phyloP scores from a whole-genome alignment of 1,139 yeast species.

The Lodderomyces margitis region DNA sequence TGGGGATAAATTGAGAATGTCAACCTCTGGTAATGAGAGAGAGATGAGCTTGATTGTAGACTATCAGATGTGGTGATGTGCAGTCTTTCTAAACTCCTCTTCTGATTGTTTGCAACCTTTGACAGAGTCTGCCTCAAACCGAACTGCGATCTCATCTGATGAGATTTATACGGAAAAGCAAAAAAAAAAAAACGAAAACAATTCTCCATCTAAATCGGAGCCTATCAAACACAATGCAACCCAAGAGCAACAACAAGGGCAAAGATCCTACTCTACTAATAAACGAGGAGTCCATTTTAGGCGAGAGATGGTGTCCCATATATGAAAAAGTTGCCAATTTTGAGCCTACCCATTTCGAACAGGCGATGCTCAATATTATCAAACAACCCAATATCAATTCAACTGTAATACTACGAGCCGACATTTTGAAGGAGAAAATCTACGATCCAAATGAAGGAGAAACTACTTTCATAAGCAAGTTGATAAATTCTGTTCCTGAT shows the following conservation, averaged over 20 bases:
- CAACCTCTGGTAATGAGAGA: no score
- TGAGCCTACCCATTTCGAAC: constrained; percentile 55
- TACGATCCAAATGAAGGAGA: constrained; percentile 40
- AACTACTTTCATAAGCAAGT: constrained; percentile 31
- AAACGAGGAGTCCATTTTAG: constrained; percentile 46
- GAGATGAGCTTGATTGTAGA: no score
- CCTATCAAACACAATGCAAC: neutral
- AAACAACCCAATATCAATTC: constrained; percentile 90
- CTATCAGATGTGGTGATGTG: no score
- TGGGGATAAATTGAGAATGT: no score
- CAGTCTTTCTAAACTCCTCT: no score
- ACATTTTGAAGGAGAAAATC: constrained; percentile 59
- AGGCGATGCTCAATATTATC: constrained; percentile 79
- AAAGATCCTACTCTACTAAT: constrained; percentile 7
- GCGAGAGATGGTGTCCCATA: constrained; percentile 65
- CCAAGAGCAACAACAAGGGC: neutral
- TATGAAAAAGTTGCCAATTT: constrained; percentile 47
- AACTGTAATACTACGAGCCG: constrained; percentile 86
- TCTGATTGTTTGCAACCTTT: no score
- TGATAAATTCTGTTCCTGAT: constrained; percentile 32
- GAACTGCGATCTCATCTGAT: no score
- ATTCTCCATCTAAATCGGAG: neutral
- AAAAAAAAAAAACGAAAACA: constrained; percentile 6
- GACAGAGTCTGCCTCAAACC: no score
- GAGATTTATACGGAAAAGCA: neutral